Conservation (phyloP, 139 green algal species). For the Astrephomene gubernaculifera region DNA sequence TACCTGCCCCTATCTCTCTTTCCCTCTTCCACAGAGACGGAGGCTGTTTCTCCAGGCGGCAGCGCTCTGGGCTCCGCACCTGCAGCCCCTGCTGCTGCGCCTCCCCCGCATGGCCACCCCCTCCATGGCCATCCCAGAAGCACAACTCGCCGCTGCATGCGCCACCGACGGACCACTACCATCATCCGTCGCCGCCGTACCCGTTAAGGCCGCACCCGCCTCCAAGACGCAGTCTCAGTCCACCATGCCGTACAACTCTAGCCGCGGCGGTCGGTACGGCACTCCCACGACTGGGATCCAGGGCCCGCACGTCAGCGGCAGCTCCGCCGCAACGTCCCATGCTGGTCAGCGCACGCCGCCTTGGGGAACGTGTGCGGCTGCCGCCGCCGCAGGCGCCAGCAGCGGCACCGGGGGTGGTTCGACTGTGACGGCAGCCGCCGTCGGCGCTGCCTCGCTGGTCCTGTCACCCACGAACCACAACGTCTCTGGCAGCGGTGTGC, state of each 20-base stretch:
- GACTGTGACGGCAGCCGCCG: not conserved
- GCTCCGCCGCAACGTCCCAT: not conserved
- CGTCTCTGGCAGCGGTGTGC: not conserved
- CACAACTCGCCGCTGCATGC: not conserved
- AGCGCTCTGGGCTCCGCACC: not conserved
- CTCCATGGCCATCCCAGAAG: not conserved
- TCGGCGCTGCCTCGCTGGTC: not conserved
- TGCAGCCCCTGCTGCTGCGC: not conserved
- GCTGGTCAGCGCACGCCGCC: not conserved
- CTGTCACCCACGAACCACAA: not conserved
- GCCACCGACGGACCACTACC: not conserved
- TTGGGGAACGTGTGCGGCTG: not conserved
- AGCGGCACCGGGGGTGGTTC: not conserved
- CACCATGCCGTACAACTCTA: constrained; percentile 24
- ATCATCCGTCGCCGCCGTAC: not conserved
- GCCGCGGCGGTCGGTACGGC: not conserved
- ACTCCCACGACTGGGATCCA: not conserved
- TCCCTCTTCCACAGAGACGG: not conserved
- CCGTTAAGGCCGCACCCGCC: not conserved
- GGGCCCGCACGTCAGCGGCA: not conserved
- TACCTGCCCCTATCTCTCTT: too few relatives aligned
- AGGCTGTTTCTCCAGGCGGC: constrained; percentile 9
- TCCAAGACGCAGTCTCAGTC: not conserved
- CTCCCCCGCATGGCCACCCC: not conserved
- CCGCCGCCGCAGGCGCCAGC: not conserved